A percentile compares a stretch with the other conserved stretches of the same genome.
Evolutionary conservation across 352 stramenopile species (phyloP).

Genomic region (Phytophthora cajani): DNA sequence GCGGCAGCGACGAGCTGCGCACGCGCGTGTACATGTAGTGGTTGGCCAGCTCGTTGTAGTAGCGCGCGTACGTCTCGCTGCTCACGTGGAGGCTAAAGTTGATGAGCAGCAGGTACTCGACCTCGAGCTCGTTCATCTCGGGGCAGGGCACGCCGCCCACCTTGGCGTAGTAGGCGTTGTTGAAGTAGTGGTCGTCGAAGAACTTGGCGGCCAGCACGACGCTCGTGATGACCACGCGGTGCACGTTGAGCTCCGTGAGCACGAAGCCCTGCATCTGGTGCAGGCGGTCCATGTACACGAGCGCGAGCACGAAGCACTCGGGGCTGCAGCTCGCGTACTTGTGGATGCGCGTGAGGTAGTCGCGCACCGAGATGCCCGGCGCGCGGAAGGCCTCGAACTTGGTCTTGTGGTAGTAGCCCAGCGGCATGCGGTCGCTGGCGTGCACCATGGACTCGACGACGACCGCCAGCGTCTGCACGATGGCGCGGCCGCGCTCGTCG

Average conservation of each 20-base stretch:
- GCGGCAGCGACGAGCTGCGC: slow-evolving; percentile 40
- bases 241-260: slow-evolving; percentile 97
- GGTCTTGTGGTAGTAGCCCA: slow-evolving; percentile 66
- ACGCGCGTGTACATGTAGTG: slow-evolving; percentile 83
- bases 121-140: slow-evolving; percentile 98
- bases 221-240: slow-evolving; percentile 97
- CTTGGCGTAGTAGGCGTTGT: slow-evolving; percentile 99
- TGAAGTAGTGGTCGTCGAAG: slow-evolving; percentile 99
- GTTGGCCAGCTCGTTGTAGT: slow-evolving; percentile 91
- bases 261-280: slow-evolving; percentile 97
- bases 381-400: slow-evolving; percentile 90
- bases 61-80: slow-evolving; percentile 90
- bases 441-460: slow-evolving; percentile 86
- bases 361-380: slow-evolving; percentile 80
- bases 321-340: slow-evolving; percentile 98
- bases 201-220: slow-evolving; percentile 99
- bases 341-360: slow-evolving; percentile 93
- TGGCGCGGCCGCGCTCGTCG: slow-evolving; percentile 77
- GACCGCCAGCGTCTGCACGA: slow-evolving; percentile 80
- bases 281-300: slow-evolving; percentile 99
- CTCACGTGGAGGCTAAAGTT: slow-evolving; percentile 98
- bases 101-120: slow-evolving; percentile 98
- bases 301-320: slow-evolving; percentile 98
- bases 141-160: slow-evolving; percentile 92
- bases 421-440: slow-evolving; percentile 57